A percentile compares a stretch with the other conserved stretches of the same genome.
phyloP scores from a whole-genome alignment of 768 basidiomycete species.

The Boletus speciosus region DNA sequence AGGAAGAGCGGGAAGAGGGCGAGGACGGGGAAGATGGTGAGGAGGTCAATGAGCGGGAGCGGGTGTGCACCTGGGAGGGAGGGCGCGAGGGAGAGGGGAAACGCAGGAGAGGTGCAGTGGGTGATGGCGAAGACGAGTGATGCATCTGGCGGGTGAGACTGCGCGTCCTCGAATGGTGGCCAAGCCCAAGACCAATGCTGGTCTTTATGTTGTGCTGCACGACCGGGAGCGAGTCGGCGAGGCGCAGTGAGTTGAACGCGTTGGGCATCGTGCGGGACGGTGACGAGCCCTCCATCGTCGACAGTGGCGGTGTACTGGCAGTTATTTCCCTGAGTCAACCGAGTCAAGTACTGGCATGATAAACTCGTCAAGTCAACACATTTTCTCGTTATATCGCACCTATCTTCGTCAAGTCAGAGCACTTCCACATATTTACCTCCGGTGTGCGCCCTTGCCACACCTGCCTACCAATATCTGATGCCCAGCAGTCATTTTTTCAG shows the following conservation, averaged over 20 bases:
- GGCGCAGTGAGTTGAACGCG: background rate
- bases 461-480: background rate
- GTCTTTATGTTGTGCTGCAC: background rate
- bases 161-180: slow-evolving; percentile 6
- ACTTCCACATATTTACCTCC: slow-evolving; percentile 47
- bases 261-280: slow-evolving; percentile 9
- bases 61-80: background rate
- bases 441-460: slow-evolving; percentile 29
- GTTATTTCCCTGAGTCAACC: too few relatives aligned
- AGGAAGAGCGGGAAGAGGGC: slow-evolving; percentile 30
- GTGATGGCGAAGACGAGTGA: slow-evolving; percentile 6
- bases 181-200: background rate
- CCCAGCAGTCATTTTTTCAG: slow-evolving; percentile 58
- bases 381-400: slow-evolving; percentile 37
- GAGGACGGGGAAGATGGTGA: background rate
- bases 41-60: background rate
- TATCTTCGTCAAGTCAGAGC: slow-evolving; percentile 40
- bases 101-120: slow-evolving; percentile 18
- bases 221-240: background rate
- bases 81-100: slow-evolving; percentile 5
- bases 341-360: background rate
- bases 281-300: slow-evolving; percentile 9
- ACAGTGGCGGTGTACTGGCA: slow-evolving; percentile 15
- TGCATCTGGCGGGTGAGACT: slow-evolving; percentile 16
- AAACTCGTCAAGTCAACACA: slow-evolving; percentile 1